phyloP scores from a whole-genome alignment of 2,329 filamentous ascomycete genomes.

The Cordyceps fumosorosea region DNA sequence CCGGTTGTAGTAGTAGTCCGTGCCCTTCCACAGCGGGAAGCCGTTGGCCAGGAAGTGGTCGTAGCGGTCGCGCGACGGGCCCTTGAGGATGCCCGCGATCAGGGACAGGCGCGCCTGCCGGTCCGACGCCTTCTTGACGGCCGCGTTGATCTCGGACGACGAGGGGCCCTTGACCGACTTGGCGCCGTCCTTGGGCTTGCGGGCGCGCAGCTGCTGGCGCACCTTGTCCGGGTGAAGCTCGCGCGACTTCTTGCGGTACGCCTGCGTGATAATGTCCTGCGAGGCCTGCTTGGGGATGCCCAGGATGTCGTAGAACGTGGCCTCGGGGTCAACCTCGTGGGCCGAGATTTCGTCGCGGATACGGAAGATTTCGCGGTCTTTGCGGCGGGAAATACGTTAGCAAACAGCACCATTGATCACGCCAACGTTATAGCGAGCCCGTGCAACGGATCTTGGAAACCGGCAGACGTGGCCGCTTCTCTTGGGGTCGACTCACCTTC shows the following conservation, averaged over 20 bases:
- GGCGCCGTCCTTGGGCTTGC: conserved; percentile 54
- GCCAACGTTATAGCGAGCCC: not conserved
- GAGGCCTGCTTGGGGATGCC: conserved; percentile 66
- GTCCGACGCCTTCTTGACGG: conserved; percentile 74
- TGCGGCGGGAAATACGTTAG: not conserved
- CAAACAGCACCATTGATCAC: not conserved
- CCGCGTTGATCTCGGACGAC: conserved; percentile 67
- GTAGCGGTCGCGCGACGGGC: conserved; percentile 75
- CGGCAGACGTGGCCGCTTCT: conserved; percentile 7
- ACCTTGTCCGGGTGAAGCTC: conserved; percentile 93
- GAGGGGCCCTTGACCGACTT: conserved; percentile 65
- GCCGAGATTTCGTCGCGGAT: conserved; percentile 78
- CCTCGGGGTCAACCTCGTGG: conserved; percentile 67
- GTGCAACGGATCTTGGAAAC: not conserved
- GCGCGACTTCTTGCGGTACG: conserved; percentile 82
- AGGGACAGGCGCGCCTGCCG: conserved; percentile 79
- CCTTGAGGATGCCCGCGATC: conserved; percentile 79
- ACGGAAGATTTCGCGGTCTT: conserved; percentile 97
- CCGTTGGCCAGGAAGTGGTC: conserved; percentile 91
- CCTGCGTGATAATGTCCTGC: conserved; percentile 86
- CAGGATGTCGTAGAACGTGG: conserved; percentile 93
- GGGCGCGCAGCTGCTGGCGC: conserved; percentile 70
- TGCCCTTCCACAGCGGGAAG: conserved; percentile 94
- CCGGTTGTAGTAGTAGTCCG: conserved; percentile 94
- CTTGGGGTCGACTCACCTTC: conserved; percentile 53